Evolutionary conservation across 1,139 yeast species (phyloP).

Genomic region (Hemisphaericaspora lyxosophila): DNA sequence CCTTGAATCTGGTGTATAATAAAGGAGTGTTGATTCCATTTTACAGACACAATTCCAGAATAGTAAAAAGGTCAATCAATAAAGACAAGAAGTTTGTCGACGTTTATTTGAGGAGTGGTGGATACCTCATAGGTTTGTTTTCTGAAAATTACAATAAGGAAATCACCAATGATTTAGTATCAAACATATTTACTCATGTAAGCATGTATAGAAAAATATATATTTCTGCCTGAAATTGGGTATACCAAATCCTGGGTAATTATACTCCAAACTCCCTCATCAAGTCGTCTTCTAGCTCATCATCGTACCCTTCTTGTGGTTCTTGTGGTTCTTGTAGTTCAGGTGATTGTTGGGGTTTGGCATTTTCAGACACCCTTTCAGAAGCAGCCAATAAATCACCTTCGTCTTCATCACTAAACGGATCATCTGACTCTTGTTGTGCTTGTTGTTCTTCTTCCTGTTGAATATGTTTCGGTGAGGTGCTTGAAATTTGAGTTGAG

Average conservation of each 20-base stretch:
- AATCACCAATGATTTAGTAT: slow-evolving; percentile 44
- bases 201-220: slow-evolving; percentile 42
- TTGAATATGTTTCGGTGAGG: no score
- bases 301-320: slow-evolving; percentile 21
- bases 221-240: slow-evolving; percentile 20
- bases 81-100: slow-evolving; percentile 24
- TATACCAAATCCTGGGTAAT: slow-evolving; percentile 1
- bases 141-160: slow-evolving; percentile 27
- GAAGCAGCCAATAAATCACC: slow-evolving; percentile 6
- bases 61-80: slow-evolving; percentile 35
- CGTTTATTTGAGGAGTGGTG: slow-evolving; percentile 54
- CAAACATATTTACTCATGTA: slow-evolving; percentile 44
- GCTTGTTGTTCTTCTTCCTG: slow-evolving; percentile 8
- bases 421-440: slow-evolving; percentile 16
- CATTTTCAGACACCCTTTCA: neutral
- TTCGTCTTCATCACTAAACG: slow-evolving; percentile 23
- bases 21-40: slow-evolving; percentile 57
- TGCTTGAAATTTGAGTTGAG: no score
- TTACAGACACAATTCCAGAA: slow-evolving; percentile 39
- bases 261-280: slow-evolving; percentile 41
- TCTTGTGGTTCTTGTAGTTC: slow-evolving; percentile 17
- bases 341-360: neutral
- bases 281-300: slow-evolving; percentile 34
- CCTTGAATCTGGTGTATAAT: slow-evolving; percentile 31
- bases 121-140: slow-evolving; percentile 57